These are phyloP conservation scores for Geotrichum klebahnii DNA, from an alignment of 1,139 yeast genomes.

Conservation along the genomic window DNA sequence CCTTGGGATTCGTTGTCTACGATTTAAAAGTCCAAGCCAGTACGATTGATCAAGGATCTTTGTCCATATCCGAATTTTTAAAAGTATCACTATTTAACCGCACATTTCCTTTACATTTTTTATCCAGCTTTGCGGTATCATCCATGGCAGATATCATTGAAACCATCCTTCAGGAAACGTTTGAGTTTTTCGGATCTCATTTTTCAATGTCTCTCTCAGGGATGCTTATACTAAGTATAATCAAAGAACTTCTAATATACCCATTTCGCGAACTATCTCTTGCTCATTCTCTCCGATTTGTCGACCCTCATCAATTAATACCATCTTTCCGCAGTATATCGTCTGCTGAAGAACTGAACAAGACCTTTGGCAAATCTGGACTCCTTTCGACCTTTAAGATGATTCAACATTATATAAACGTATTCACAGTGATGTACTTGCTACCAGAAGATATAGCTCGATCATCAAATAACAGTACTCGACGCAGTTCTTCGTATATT, in stretches of 20 bases:
- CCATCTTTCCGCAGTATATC: too few species aligned
- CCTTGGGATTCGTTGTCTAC: slow-evolving; percentile 1
- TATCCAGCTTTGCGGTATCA: neutral
- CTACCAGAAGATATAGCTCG: too few species aligned
- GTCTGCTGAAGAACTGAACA: too few species aligned
- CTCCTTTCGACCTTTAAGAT: too few species aligned
- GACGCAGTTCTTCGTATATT: too few species aligned
- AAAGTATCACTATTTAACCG: neutral
- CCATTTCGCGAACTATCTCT: slow-evolving; percentile 8
- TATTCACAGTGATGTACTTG: too few species aligned
- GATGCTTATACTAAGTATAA: too few species aligned
- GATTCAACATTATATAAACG: too few species aligned
- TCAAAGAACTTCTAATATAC: slow-evolving; percentile 1
- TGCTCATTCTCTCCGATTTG: slow-evolving; percentile 4
- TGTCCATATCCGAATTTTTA: neutral
- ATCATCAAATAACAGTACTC: too few species aligned
- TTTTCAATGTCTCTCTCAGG: too few species aligned
- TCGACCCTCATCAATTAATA: neutral
- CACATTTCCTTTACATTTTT: neutral
- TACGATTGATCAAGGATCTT: neutral
- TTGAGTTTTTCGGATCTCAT: too few species aligned
- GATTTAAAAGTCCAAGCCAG: slow-evolving; percentile 4
- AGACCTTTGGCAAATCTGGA: too few species aligned
- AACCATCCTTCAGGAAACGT: neutral
- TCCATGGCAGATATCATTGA: neutral